Conservation (phyloP, 2,329 filamentous ascomycete genomes). For the Epichloe aotearoae region DNA sequence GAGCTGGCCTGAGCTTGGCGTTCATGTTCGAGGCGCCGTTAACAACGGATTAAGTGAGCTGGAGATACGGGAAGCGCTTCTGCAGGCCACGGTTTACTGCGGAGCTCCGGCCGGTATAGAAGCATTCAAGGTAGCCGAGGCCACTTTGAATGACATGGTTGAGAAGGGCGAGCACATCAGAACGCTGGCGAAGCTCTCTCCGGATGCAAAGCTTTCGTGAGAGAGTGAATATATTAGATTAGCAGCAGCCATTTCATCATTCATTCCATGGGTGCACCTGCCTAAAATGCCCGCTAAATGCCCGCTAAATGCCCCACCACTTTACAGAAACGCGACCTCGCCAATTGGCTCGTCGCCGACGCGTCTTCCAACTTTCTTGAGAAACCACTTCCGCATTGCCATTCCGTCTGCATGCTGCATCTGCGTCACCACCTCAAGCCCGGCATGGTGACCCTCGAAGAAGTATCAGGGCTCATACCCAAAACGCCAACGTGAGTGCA, state of each 20-base stretch:
- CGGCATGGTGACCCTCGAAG: slow-evolving; percentile 22
- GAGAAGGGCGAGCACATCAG: slow-evolving; percentile 11
- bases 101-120: slow-evolving; percentile 28
- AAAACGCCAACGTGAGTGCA: slow-evolving; percentile 19
- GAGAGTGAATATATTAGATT: not conserved
- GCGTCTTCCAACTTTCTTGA: not conserved
- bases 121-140: slow-evolving; percentile 16
- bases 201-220: not conserved
- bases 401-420: not conserved
- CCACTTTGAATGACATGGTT: slow-evolving; percentile 13
- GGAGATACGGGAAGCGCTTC: slow-evolving; percentile 38
- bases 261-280: too few species aligned
- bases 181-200: not conserved
- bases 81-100: slow-evolving; percentile 29
- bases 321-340: slow-evolving; percentile 1
- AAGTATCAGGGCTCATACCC: slow-evolving; percentile 20
- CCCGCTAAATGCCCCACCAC: not conserved
- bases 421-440: not conserved
- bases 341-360: not conserved
- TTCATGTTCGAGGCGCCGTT: slow-evolving; percentile 47
- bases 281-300: too few species aligned
- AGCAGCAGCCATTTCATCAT: not conserved
- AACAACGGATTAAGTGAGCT: slow-evolving; percentile 47
- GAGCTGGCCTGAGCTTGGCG: slow-evolving; percentile 40
- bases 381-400: not conserved